phyloP scores from a whole-genome alignment of 371 early-diverging fungal genomes.

The Apophysomyces variabilis region DNA sequence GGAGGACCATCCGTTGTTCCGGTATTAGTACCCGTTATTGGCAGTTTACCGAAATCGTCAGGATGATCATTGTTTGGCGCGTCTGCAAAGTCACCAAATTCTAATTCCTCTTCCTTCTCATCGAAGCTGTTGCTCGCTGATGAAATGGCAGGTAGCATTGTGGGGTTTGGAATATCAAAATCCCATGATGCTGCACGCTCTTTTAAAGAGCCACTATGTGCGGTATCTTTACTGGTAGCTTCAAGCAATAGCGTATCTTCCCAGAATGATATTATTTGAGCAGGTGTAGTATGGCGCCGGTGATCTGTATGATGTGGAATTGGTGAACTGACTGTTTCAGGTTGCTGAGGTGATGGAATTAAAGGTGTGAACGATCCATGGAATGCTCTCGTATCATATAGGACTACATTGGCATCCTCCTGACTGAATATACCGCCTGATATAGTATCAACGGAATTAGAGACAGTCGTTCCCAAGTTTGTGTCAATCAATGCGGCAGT shows the following conservation, averaged over 20 bases:
- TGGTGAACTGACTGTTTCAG: neutral
- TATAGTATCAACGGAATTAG: neutral
- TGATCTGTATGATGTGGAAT: neutral
- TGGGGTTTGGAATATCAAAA: neutral
- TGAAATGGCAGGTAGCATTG: neutral
- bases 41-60: neutral
- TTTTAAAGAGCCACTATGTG: neutral
- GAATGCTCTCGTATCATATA: neutral
- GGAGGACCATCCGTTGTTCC: neutral
- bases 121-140: neutral
- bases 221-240: neutral
- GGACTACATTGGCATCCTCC: neutral
- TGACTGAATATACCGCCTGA: neutral
- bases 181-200: neutral
- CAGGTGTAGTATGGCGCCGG: neutral
- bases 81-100: conserved; percentile 1
- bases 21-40: neutral
- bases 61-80: neutral
- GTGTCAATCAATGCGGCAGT: too few species aligned
- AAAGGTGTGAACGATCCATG: neutral
- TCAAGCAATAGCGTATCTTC: neutral
- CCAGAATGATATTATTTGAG: neutral
- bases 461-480: neutral
- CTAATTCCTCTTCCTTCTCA: neutral
- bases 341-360: neutral